These are phyloP conservation scores for Rosa chinensis DNA, from an alignment of 306 rosid genomes.

Conservation along the genomic window DNA sequence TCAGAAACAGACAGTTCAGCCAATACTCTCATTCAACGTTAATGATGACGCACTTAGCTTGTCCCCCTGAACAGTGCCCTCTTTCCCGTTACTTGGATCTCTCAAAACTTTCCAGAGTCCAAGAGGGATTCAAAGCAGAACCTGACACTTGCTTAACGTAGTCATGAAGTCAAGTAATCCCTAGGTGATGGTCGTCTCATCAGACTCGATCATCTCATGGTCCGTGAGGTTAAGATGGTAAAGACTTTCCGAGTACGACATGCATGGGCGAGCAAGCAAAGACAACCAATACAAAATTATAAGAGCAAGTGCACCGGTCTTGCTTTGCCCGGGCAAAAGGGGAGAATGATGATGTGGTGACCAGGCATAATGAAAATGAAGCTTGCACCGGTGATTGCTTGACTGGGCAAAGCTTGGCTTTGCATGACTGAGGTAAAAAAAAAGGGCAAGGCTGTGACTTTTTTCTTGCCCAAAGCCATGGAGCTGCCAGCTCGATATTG, in stretches of 20 bases:
- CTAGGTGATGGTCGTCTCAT: conserved; percentile 20
- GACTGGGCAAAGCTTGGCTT: no score
- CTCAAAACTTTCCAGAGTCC: conserved; percentile 15
- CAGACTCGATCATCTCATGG: conserved; percentile 2
- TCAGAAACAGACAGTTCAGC: conserved; percentile 1
- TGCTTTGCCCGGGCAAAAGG: no score
- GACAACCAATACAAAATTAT: background rate
- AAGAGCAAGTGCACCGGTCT: no score
- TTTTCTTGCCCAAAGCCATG: no score
- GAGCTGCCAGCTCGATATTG: no score
- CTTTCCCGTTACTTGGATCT: conserved; percentile 39
- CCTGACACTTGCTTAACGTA: conserved; percentile 32
- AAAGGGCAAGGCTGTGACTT: no score
- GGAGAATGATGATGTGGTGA: no score
- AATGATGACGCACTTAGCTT: conserved; percentile 19
- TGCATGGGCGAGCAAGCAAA: background rate
- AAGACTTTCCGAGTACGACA: background rate
- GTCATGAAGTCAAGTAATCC: conserved; percentile 37
- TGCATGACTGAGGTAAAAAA: no score
- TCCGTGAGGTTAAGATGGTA: background rate
- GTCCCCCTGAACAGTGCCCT: conserved; percentile 24
- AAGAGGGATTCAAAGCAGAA: background rate
- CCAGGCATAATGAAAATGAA: no score
- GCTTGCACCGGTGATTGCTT: no score
- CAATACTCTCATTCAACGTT: background rate